A percentile compares a stretch with the other conserved stretches of the same genome.
These are phyloP conservation scores for Trametes cinnabarina DNA, from an alignment of 768 basidiomycete genomes.

Conservation along the genomic window DNA sequence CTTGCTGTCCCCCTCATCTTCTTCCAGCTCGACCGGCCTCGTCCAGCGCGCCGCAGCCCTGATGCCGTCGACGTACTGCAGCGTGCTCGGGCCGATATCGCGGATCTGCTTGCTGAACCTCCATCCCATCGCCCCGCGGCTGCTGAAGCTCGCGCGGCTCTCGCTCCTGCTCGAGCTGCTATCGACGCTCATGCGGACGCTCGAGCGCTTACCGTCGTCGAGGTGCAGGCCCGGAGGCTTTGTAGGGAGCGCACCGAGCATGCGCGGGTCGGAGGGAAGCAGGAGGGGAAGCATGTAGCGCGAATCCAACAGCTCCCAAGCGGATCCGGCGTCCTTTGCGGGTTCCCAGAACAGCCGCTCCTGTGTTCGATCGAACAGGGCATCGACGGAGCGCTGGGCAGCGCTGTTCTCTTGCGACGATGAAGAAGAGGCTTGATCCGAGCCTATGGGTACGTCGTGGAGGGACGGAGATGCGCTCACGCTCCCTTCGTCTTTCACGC, in stretches of 20 bases:
- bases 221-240: conserved; percentile 38
- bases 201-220: conserved; percentile 33
- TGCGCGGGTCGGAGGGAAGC: conserved; percentile 77
- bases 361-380: conserved; percentile 68
- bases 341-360: conserved; percentile 78
- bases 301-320: conserved; percentile 88
- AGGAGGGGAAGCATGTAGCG: conserved; percentile 88
- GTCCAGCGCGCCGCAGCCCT: conserved; percentile 62
- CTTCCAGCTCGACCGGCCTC: conserved; percentile 42
- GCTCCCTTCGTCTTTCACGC: conserved; percentile 56
- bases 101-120: conserved; percentile 59
- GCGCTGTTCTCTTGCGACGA: conserved; percentile 33
- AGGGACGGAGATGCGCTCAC: conserved; percentile 38
- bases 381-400: conserved; percentile 64
- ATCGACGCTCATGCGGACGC: conserved; percentile 25
- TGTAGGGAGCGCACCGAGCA: conserved; percentile 68
- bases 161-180: conserved; percentile 35
- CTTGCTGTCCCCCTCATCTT: conserved; percentile 39
- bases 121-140: conserved; percentile 52
- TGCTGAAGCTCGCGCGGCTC: conserved; percentile 38
- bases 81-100: conserved; percentile 53
- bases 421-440: conserved; percentile 30
- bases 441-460: conserved; percentile 20
- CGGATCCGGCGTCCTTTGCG: conserved; percentile 69
- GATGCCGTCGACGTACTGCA: conserved; percentile 72